phyloP scores from a whole-genome alignment of 345 rosid genomes.

The Syzygium oleosum region DNA sequence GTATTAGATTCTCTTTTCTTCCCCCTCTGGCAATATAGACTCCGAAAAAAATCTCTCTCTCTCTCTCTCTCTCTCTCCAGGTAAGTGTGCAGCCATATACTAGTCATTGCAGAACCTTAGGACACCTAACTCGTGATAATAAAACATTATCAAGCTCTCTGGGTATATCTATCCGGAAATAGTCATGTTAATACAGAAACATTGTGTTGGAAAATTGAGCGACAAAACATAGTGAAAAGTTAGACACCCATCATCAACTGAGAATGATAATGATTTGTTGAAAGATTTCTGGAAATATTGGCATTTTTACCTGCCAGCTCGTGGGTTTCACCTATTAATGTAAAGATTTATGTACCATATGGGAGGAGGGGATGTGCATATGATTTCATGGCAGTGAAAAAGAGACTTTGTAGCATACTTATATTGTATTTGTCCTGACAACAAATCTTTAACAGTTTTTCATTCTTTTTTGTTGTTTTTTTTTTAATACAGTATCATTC shows the following conservation, averaged over 20 bases:
- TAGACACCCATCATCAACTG: background rate
- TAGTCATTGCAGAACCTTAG: background rate
- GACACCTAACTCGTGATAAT: background rate
- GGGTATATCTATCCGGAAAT: background rate
- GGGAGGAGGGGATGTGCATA: background rate
- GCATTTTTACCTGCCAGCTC: background rate
- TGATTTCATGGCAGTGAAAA: background rate
- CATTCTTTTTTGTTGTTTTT: background rate
- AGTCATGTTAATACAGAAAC: background rate
- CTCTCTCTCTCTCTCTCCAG: background rate
- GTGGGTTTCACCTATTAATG: background rate
- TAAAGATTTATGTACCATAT: background rate
- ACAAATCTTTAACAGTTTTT: background rate
- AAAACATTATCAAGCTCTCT: background rate
- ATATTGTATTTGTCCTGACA: background rate
- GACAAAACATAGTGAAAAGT: background rate
- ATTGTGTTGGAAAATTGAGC: background rate
- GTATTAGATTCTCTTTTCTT: background rate
- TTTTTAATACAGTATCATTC: conserved; percentile 55
- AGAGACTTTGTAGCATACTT: background rate
- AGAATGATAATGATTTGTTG: background rate
- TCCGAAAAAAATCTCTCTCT: background rate
- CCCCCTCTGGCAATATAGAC: background rate
- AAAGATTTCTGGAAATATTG: background rate
- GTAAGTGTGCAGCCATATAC: background rate